Conservation (phyloP, 2,329 filamentous ascomycete species). For the Sporothrix protearum region DNA sequence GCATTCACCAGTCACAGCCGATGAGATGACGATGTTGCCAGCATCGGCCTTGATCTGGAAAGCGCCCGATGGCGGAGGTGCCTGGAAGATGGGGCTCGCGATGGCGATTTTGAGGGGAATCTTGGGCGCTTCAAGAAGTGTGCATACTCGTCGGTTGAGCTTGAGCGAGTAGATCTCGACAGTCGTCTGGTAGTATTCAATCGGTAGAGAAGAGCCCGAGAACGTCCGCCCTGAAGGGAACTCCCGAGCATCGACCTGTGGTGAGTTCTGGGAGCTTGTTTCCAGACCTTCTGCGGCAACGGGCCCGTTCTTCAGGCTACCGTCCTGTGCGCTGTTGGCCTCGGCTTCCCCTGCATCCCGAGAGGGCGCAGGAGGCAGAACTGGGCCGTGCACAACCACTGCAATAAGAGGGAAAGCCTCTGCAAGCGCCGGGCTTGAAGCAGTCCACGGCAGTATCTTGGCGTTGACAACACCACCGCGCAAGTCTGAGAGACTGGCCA, state of each 20-base stretch:
- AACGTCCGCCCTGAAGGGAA: conserved; percentile 9
- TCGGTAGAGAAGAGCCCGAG: conserved; percentile 31
- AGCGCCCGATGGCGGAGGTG: conserved; percentile 67
- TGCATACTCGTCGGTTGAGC: conserved; percentile 66
- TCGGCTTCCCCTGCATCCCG: background rate
- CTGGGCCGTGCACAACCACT: conserved; percentile 75
- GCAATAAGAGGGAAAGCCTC: conserved; percentile 69
- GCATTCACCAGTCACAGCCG: conserved; percentile 80
- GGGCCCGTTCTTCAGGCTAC: conserved; percentile 21
- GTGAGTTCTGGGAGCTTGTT: conserved; percentile 2
- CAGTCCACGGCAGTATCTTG: conserved; percentile 72
- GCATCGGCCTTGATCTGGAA: conserved; percentile 70
- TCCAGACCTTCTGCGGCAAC: background rate
- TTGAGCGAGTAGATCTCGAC: conserved; percentile 85
- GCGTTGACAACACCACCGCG: conserved; percentile 76
- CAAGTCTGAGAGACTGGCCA: conserved; percentile 70
- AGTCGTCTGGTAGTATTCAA: conserved; percentile 74
- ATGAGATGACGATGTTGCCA: conserved; percentile 69
- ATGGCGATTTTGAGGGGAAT: conserved; percentile 57
- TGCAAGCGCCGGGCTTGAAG: conserved; percentile 47
- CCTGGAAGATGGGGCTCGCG: conserved; percentile 61
- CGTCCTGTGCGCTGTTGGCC: conserved; percentile 26
- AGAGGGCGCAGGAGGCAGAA: conserved; percentile 43
- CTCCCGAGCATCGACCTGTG: conserved; percentile 25
- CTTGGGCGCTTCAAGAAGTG: conserved; percentile 68